Base-by-base conservation (phyloP, 2,329 filamentous ascomycete species). In the Colletotrichum spinosum region DNA sequence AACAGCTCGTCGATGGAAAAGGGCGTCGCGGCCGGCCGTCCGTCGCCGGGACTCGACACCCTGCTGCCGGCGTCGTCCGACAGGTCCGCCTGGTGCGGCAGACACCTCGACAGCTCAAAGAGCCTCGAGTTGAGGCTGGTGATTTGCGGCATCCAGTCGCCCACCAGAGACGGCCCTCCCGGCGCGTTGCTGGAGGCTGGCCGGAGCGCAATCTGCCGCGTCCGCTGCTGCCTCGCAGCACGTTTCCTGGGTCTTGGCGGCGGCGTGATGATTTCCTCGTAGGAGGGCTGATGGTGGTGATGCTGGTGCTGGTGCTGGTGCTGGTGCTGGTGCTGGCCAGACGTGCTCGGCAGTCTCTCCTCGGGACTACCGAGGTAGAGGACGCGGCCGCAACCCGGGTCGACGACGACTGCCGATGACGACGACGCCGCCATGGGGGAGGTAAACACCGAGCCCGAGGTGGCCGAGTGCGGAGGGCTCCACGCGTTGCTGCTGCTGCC, bases 1-100 rank as follows among this genome's bases (percentile, higher is more conserved):
- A 81, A 81, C 70, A 81, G 76, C 41, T 76, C 75, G 50, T 80
- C 77, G 39, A 81, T 75, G 3, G 79, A 78, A 50, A 81, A 81
- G 33, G 71, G 74, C 61, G 67, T 64, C 33, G 58, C 64, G 45
- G 65, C 72, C 42, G 67, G 72, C 61, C 42, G 54, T n/a, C 63
- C 69, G 60, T 70, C 71, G 37, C 71, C 70, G 37, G 57, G 64
- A 11, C 71, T 73, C 44, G 58, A 56, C 15, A 17, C 48, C 17
- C 48, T 53, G 38, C 49, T 55, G 38, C 60, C 49, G 1, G 54
- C 42, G 13, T 55, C 57, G 6, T 64, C 65, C 8, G 59, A 64
- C 46, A 61, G 58, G n/a, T 72, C 70, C 45, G 71, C 68, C 42
- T 71, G 71, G 59, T 72, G 68, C 6, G 76, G 75, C 39, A 80